Conservation (phyloP, 768 basidiomycete genomes). For the Mycena crocata region DNA sequence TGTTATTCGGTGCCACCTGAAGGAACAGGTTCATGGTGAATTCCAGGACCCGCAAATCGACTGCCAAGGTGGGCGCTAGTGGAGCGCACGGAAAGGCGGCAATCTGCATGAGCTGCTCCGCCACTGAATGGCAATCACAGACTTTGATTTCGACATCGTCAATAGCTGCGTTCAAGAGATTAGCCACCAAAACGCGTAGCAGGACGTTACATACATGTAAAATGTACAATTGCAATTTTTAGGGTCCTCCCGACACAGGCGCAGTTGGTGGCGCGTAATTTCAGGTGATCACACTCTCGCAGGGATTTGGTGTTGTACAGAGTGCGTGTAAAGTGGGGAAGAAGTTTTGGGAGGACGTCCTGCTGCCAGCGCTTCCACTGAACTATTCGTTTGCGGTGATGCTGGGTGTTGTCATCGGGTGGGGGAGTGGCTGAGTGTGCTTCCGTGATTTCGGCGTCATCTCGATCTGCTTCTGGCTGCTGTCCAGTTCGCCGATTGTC, state of each 20-base stretch:
- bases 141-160: not conserved
- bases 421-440: not conserved
- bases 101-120: not conserved
- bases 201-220: not conserved
- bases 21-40: not conserved
- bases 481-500: not conserved
- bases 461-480: not conserved
- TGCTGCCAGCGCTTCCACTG: slow-evolving; percentile 7
- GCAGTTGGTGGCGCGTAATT: not conserved
- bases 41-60: slow-evolving; percentile 1
- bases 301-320: not conserved
- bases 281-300: not conserved
- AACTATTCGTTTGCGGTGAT: not conserved
- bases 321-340: not conserved
- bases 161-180: not conserved
- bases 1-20: not conserved
- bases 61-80: not conserved
- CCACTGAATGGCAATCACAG: not conserved
- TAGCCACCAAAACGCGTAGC: not conserved
- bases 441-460: not conserved
- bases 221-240: not conserved
- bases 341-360: not conserved
- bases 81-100: slow-evolving; percentile 5
- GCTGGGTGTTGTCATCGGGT: not conserved
- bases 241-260: not conserved